Evolutionary conservation across 108 stramenopile genomes (phyloP).

Genomic region (Epithemia pelagica): DNA sequence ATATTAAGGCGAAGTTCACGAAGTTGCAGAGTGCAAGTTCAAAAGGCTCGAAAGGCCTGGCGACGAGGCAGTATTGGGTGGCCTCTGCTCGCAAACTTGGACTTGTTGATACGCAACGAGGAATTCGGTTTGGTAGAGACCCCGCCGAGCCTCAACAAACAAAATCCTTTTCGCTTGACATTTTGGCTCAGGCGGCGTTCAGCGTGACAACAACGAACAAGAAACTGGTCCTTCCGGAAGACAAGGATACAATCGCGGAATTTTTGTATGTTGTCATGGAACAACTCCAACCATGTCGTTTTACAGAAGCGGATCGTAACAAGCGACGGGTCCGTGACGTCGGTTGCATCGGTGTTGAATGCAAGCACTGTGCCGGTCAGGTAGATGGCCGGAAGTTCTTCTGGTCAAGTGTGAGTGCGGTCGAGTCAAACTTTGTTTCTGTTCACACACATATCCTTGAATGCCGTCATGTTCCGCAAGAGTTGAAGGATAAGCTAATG

Average conservation of each 20-base stretch:
- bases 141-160: slow-evolving; percentile 43
- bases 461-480: slow-evolving; percentile 58
- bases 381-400: slow-evolving; percentile 87
- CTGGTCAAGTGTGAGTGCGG: slow-evolving; percentile 87
- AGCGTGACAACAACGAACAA: slow-evolving; percentile 44
- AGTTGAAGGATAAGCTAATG: slow-evolving; percentile 55
- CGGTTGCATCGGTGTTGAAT: slow-evolving; percentile 85
- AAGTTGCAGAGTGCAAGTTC: slow-evolving; percentile 72
- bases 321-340: slow-evolving; percentile 82
- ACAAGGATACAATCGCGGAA: slow-evolving; percentile 78
- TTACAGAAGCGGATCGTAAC: slow-evolving; percentile 88
- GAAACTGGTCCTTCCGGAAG: slow-evolving; percentile 61
- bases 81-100: slow-evolving; percentile 83
- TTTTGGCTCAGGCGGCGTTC: slow-evolving; percentile 72
- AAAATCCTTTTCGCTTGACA: slow-evolving; percentile 52
- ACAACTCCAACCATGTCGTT: slow-evolving; percentile 80
- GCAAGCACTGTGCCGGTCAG: slow-evolving; percentile 85
- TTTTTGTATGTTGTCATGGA: slow-evolving; percentile 87
- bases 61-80: slow-evolving; percentile 84
- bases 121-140: slow-evolving; percentile 74
- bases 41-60: slow-evolving; percentile 84
- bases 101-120: slow-evolving; percentile 62
- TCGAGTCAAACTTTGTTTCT: slow-evolving; percentile 86
- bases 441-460: slow-evolving; percentile 90
- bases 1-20: slow-evolving; percentile 54